Base-by-base conservation (phyloP, 768 basidiomycete species). In the Favolaschia claudopus region DNA sequence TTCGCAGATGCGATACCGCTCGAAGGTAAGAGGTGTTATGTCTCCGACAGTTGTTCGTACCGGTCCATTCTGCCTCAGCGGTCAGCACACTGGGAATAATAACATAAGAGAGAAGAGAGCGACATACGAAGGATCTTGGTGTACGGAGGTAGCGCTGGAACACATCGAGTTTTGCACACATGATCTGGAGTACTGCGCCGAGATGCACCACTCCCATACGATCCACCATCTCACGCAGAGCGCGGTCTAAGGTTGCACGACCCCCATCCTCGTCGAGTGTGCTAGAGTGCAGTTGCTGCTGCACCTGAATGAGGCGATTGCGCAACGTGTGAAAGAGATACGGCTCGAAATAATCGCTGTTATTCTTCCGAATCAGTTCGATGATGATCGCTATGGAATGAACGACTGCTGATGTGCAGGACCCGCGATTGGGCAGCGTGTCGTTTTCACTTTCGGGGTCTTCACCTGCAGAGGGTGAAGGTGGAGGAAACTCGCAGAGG, bases 311-410 rank as follows among this genome's bases (percentile, higher is more conserved):
- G 32, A 98, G 82, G 42, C 94, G 86, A 70, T 95, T 95, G 45
- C 96, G 88, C 38, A 97, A 77, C 1, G 93, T 95, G 69, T 97
- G 96, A 76, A 97, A 98, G 13, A 98, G 82, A 72, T 95, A 96
- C 5, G 96, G 96, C 75, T 99, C 97, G 69, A 97, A 96, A 70
- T 95, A 98, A 72, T 99, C 96, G 34, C 96, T 96, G 72, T 99
- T 98, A 74, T 98, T 98, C 72, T 98, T 95, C 49, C 96, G 86
- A 64, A 98, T 97, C 36, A 97, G 83, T 71, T 99, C 96, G 63
- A 96, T 91, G 59, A 98, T 81, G 67, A 98, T 88, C 38, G 90
- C 89, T 65, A 96, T 91, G 12, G 93, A 89, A 62, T 95, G 87
- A 25, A 91, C 82, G 50, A 98, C 88, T 7, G 93, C 93, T 12